A percentile compares a stretch with the other conserved stretches of the same genome.
Conservation (phyloP, 2,329 filamentous ascomycete genomes). For the Apiospora phragmitis region DNA sequence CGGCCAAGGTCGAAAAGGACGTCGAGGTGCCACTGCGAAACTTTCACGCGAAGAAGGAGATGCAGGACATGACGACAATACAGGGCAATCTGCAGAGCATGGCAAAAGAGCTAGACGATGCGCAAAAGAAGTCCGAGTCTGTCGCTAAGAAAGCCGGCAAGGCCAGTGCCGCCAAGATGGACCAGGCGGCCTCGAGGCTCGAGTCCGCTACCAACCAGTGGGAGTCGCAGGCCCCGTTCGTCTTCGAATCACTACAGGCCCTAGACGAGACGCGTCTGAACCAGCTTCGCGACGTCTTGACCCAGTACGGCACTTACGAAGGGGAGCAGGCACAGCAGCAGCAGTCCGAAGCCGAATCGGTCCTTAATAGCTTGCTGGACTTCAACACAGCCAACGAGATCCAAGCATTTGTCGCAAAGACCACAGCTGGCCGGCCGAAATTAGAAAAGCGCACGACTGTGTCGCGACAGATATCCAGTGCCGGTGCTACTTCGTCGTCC, state of each 20-base stretch:
- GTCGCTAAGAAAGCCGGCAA: constrained; percentile 76
- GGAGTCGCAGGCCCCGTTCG: constrained; percentile 91
- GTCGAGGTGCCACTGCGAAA: constrained; percentile 81
- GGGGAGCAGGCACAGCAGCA: constrained; percentile 80
- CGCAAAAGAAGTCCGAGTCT: constrained; percentile 84
- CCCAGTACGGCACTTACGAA: constrained; percentile 91
- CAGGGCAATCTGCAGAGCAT: constrained; percentile 77
- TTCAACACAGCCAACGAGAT: constrained; percentile 88
- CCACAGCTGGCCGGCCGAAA: constrained; percentile 44
- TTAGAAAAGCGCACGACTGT: constrained; percentile 41
- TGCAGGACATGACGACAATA: constrained; percentile 78
- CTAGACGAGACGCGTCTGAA: constrained; percentile 88
- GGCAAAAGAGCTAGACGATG: constrained; percentile 81
- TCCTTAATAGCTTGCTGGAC: constrained; percentile 80
- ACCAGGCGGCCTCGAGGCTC: constrained; percentile 69
- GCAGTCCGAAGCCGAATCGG: constrained; percentile 73
- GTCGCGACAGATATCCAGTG: not conserved
- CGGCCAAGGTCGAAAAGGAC: constrained; percentile 81
- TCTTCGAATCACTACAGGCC: constrained; percentile 90
- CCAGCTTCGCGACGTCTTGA: constrained; percentile 85
- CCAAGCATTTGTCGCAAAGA: constrained; percentile 61
- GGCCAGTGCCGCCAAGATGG: constrained; percentile 75
- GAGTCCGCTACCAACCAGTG: constrained; percentile 82
- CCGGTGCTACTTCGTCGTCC: not conserved
- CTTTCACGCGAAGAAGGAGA: constrained; percentile 74